Evolutionary conservation across 306 rosid genomes (phyloP), one percentile per base, ranked within the genome.

Genomic region (Dalbergia cultrata): DNA sequence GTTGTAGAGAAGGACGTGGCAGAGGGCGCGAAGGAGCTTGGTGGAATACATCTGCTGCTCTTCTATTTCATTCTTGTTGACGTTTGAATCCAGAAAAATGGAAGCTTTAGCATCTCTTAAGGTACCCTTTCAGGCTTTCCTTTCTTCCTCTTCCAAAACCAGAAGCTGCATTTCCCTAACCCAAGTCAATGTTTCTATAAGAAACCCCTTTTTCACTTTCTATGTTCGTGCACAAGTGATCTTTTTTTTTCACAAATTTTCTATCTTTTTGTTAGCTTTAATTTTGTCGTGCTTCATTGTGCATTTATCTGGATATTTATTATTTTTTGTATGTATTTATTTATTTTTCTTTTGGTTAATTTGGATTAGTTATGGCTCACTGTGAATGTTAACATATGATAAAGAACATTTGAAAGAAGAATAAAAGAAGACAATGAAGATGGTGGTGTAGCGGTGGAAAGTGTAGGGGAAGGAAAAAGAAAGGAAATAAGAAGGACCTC

Each of bases 51-150:
- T n/a, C n/a, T n/a, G n/a, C n/a, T n/a, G n/a, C n/a, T 49, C 56
- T 62, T 74, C 3, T 13, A 65, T 9, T 56, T 75, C 54, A 41
- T n/a, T 33, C 59, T 53, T 17, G 56, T 17, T 50, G 52, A 3
- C 8, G 56, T 16, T 50, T n/a, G 59, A 13, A 16, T n/a, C 22
- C 8, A 1, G 5, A 9, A 43, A 62, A 50, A 86, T 95, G 99
- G 97, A 89, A 78, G 84, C 87, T 34, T 77, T 86, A 76, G 83
- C 84, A 82, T 91, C 89, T 69, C 84, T 89, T 41, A 84, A 87
- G 60, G 53, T 45, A 47, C 35, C 86, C 65, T 63, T 85, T 69
- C 89, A 78, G 64, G 50, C 84, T 35, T 35, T 76, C 18, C 78
- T 87, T 31, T 84, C 88, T 7, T 35, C 83, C 75, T 66, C 93